Conservation (phyloP, 2,329 filamentous ascomycete species). For the Colletotrichum lini region DNA sequence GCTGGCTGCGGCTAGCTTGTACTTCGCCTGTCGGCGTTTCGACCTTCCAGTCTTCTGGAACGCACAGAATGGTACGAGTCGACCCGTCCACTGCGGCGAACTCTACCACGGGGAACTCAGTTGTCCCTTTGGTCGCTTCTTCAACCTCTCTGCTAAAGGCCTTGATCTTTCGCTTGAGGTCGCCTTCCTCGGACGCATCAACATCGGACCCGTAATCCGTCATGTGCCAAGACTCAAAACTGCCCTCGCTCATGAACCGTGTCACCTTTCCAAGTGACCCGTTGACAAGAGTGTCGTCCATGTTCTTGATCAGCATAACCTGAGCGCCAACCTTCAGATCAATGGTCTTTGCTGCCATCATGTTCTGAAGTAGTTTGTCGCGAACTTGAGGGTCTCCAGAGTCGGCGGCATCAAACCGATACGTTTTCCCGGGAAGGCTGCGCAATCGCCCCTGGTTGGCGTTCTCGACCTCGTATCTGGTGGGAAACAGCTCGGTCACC, state of each 20-base stretch:
- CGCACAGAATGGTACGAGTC: slow-evolving; percentile 82
- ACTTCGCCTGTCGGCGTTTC: slow-evolving; percentile 96
- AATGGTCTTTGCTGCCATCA: slow-evolving; percentile 90
- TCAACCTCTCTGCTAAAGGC: slow-evolving; percentile 61
- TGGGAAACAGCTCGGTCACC: slow-evolving; percentile 94
- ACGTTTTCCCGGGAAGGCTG: slow-evolving; percentile 76
- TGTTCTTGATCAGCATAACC: slow-evolving; percentile 99
- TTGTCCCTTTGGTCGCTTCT: slow-evolving; percentile 51
- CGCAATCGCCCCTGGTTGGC: slow-evolving; percentile 85
- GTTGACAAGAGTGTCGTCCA: slow-evolving; percentile 94
- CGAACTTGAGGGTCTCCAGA: slow-evolving; percentile 79
- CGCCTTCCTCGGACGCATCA: slow-evolving; percentile 58
- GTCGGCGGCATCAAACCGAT: slow-evolving; percentile 82
- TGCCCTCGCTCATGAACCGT: slow-evolving; percentile 75
- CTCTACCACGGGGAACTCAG: slow-evolving; percentile 85
- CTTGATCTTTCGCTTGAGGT: slow-evolving; percentile 71
- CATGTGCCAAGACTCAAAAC: slow-evolving; percentile 53
- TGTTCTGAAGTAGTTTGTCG: slow-evolving; percentile 86
- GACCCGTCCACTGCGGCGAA: slow-evolving; percentile 87
- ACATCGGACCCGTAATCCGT: slow-evolving; percentile 59
- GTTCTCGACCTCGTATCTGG: slow-evolving; percentile 87
- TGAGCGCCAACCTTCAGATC: slow-evolving; percentile 92
- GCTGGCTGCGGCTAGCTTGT: slow-evolving; percentile 85
- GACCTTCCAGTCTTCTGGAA: slow-evolving; percentile 94
- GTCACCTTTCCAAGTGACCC: slow-evolving; percentile 91